Evolutionary conservation across 2,329 filamentous ascomycete species (phyloP).

Genomic region (Diplodia scrobiculata): DNA sequence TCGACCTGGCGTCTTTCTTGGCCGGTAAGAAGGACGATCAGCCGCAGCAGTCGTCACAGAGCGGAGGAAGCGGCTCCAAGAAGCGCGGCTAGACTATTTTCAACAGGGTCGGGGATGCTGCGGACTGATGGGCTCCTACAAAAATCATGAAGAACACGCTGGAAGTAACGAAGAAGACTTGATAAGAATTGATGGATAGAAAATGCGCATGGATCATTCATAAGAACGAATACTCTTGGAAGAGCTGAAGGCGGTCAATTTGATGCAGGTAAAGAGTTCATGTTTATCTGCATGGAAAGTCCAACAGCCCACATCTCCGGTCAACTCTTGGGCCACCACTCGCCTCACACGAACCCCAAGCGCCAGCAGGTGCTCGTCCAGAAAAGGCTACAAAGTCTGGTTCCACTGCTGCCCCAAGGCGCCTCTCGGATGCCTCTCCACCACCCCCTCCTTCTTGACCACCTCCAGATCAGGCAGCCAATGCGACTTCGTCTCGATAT

Average conservation of each 20-base stretch:
- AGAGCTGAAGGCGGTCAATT: too few relatives aligned
- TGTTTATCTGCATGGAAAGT: background rate
- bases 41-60: background rate
- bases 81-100: background rate
- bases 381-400: background rate
- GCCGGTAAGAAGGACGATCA: conserved; percentile 53
- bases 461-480: conserved; percentile 25
- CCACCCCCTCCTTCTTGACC: conserved; percentile 1
- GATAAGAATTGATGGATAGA: background rate
- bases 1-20: conserved; percentile 70
- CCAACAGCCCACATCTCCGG: background rate
- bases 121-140: background rate
- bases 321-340: background rate
- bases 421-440: background rate
- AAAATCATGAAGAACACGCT: background rate
- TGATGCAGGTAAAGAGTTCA: background rate
- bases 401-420: background rate
- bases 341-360: background rate
- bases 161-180: background rate
- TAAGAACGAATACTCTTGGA: background rate
- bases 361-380: background rate
- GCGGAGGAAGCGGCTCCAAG: conserved; percentile 9
- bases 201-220: background rate
- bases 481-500: conserved; percentile 19
- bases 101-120: background rate